These are phyloP conservation scores for Cornus suecica DNA, from an alignment of 148 eudicot species.

Conservation along the genomic window DNA sequence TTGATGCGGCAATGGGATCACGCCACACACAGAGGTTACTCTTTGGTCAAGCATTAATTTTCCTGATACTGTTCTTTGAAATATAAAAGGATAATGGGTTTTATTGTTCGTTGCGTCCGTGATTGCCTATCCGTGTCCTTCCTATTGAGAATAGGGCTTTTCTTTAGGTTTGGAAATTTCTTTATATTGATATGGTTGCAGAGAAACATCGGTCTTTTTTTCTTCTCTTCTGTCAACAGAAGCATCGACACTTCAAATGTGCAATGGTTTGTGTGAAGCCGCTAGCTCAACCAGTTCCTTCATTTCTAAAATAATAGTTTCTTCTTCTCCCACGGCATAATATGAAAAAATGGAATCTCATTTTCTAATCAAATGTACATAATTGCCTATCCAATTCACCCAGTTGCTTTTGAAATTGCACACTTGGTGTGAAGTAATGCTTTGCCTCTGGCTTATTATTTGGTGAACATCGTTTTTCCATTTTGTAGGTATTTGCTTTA, in stretches of 20 bases:
- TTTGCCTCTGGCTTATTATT: not conserved
- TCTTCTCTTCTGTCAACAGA: too few relatives aligned
- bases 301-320: not conserved
- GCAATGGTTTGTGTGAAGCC: too few relatives aligned
- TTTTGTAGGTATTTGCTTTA: not conserved
- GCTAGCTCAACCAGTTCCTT: too few relatives aligned
- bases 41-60: not conserved
- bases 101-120: not conserved
- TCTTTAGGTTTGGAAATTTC: not conserved
- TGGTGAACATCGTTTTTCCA: too few relatives aligned
- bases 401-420: not conserved
- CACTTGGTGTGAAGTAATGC: not conserved
- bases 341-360: not conserved
- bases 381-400: not conserved
- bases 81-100: not conserved
- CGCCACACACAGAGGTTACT: conserved; percentile 78
- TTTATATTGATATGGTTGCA: too few relatives aligned
- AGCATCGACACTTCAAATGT: too few relatives aligned
- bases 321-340: not conserved
- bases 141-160: conserved; percentile 2
- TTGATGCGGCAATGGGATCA: conserved; percentile 62
- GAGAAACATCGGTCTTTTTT: not conserved
- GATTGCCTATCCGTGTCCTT: too few relatives aligned
- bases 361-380: not conserved
- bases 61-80: not conserved